Evolutionary conservation across 306 rosid species (phyloP).

Genomic region (Albizia julibrissin): DNA sequence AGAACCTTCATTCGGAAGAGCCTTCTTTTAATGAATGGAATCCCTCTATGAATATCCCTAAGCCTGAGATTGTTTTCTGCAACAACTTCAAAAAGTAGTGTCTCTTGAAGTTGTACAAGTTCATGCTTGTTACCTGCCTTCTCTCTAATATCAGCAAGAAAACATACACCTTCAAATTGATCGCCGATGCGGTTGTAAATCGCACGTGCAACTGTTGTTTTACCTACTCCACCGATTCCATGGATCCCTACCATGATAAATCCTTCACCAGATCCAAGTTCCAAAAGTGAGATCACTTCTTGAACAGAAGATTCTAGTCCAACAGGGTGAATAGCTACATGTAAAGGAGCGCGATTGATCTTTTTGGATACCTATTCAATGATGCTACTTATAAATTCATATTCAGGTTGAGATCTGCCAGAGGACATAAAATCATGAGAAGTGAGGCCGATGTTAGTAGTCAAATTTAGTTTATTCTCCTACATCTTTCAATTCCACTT

Average conservation of each 20-base stretch:
- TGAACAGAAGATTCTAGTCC: neutral
- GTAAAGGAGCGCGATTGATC: too few species aligned
- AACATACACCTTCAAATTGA: slow-evolving; percentile 28
- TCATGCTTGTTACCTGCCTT: slow-evolving; percentile 8
- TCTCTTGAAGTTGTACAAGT: slow-evolving; percentile 28
- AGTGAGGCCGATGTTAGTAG: too few species aligned
- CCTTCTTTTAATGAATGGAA: slow-evolving; percentile 12
- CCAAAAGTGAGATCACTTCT: slow-evolving; percentile 13
- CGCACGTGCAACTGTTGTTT: slow-evolving; percentile 33
- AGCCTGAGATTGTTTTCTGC: slow-evolving; percentile 1
- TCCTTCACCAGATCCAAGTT: neutral
- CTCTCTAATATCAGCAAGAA: slow-evolving; percentile 27
- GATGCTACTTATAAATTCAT: too few species aligned
- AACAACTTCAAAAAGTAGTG: slow-evolving; percentile 5
- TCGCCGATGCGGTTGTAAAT: slow-evolving; percentile 23
- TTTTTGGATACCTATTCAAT: too few species aligned
- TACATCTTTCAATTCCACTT: neutral
- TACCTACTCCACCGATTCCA: slow-evolving; percentile 35
- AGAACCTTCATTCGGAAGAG: slow-evolving; percentile 21
- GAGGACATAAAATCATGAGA: too few species aligned
- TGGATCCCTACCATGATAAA: slow-evolving; percentile 19
- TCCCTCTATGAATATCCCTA: slow-evolving; percentile 6
- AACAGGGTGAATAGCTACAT: too few species aligned
- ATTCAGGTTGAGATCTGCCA: too few species aligned
- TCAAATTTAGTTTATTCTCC: neutral